Base-by-base conservation (phyloP, 2,329 filamentous ascomycete genomes). In the Erysiphe pulchra region DNA sequence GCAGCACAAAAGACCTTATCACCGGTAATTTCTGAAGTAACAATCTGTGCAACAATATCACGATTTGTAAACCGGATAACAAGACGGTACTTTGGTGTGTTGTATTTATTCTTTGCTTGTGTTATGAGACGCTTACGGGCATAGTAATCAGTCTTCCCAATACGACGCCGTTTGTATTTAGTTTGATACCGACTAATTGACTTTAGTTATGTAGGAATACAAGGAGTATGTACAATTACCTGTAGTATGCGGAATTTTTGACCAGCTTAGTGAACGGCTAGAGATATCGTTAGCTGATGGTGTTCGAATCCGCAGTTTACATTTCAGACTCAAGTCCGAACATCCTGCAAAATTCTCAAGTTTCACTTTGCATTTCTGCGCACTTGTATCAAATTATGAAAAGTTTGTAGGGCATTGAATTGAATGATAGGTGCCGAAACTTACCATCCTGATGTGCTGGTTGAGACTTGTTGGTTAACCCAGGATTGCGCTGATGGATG, bases 41-140 rank as follows among this genome's bases (percentile, higher is more conserved):
- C 77, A 65, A 98, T 90, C 74, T 98, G 90, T 70, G 77, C 78
- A 71, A 95, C 81, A 73, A 95, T 92, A 75, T 98, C 87, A 69
- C 85, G 84, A 80, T 95, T 92, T 75, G 84, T 92, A 80, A 92
- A 93, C 66, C 90, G 90, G 65, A 98, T 84, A 57, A 98, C 90
- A 63, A 98, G 80, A 63, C 90, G 83, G 80, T 98, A 95, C 78
- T 98, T 98, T 69, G 90, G 90, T 54, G 90, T 81, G 71, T 92
- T 92, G 81, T 95, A 98, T 81, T 98, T 98, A 84, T 98, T 98
- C 84, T 95, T 98, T 71, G 90, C 90, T 77, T 98, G 90, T 73
- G 84, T 86, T 75, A 95, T 90, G 68, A 98, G 76, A 63, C 90
- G 81, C 83, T 95, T 95, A 67, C 90, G 87, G 65, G 90, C 90